These are phyloP conservation scores for Saposhnikovia divaricata DNA, from an alignment of 129 eudicot genomes.

Conservation along the genomic window DNA sequence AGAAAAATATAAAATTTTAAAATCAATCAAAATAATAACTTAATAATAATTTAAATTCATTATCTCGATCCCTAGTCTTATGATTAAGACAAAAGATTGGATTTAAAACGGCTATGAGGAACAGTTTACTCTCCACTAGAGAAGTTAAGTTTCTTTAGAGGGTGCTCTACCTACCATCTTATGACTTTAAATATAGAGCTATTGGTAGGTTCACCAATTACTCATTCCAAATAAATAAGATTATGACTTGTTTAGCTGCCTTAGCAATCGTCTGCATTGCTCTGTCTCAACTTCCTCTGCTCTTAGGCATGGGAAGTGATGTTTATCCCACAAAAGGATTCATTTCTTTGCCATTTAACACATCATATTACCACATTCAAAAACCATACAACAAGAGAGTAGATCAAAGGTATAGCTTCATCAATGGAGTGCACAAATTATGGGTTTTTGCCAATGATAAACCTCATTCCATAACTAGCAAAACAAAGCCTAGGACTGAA, in stretches of 20 bases:
- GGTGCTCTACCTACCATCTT: background rate
- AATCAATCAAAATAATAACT: no score
- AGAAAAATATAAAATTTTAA: no score
- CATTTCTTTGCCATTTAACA: slow-evolving; percentile 10
- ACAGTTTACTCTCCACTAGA: background rate
- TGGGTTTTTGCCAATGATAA: slow-evolving; percentile 15
- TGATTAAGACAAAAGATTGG: background rate
- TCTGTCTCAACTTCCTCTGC: background rate
- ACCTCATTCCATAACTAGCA: slow-evolving; percentile 13
- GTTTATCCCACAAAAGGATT: slow-evolving; percentile 5
- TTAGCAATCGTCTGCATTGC: background rate
- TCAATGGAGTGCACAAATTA: slow-evolving; percentile 3
- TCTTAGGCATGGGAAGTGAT: background rate
- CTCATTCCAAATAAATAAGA: background rate
- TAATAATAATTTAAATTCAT: no score
- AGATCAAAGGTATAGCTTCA: slow-evolving; percentile 6
- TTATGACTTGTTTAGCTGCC: background rate
- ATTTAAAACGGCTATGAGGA: background rate
- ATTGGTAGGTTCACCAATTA: background rate
- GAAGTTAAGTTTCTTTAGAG: no score
- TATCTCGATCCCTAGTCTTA: no score
- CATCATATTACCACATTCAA: slow-evolving; percentile 15
- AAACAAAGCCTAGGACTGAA: slow-evolving; percentile 9
- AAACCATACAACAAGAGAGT: slow-evolving; percentile 10
- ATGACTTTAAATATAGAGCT: background rate